Percentiles rank a stretch among this genome's conserved stretches.
Conservation (phyloP, 371 early-diverging fungal species). For the Mucor mucedo region DNA sequence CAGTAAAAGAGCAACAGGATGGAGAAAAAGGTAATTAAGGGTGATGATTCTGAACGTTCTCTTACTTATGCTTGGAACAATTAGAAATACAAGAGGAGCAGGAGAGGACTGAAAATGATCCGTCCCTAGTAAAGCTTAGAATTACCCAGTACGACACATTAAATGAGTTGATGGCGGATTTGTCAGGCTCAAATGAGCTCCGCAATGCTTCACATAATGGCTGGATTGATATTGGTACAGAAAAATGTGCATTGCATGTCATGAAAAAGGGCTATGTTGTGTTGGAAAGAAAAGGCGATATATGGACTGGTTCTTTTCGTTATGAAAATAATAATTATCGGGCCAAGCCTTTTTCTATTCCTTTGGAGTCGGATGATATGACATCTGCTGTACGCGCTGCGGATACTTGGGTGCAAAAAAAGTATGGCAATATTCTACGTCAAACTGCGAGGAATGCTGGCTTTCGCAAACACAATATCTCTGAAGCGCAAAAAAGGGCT, state of each 20-base stretch:
- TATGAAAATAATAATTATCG: constrained; percentile 1
- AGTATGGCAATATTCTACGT: constrained; percentile 4
- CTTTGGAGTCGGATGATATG: constrained; percentile 49
- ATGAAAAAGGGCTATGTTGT: constrained; percentile 31
- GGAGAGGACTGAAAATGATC: constrained; percentile 15
- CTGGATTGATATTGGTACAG: constrained; percentile 58
- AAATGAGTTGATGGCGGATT: constrained; percentile 50
- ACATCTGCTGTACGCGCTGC: constrained; percentile 60
- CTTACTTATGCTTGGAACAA: too few relatives aligned
- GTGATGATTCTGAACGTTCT: not conserved
- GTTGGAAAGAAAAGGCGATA: constrained; percentile 14
- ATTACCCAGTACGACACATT: constrained; percentile 61
- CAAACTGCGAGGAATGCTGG: constrained; percentile 39
- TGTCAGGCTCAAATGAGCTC: constrained; percentile 37
- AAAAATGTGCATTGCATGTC: constrained; percentile 45
- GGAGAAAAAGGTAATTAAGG: constrained; percentile 14
- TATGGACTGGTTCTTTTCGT: constrained; percentile 24
- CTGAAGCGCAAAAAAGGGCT: constrained; percentile 51
- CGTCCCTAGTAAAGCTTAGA: constrained; percentile 32
- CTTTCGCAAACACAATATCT: constrained; percentile 61
- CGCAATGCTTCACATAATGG: constrained; percentile 35
- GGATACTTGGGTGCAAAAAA: constrained; percentile 62
- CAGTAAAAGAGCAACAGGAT: constrained; percentile 8
- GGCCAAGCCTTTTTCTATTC: constrained; percentile 23
- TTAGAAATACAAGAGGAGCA: constrained; percentile 14